Percentiles rank a stretch among this genome's conserved stretches.
These are phyloP conservation scores for Mycena kentingensis DNA, from an alignment of 768 basidiomycete genomes.

Conservation along the genomic window DNA sequence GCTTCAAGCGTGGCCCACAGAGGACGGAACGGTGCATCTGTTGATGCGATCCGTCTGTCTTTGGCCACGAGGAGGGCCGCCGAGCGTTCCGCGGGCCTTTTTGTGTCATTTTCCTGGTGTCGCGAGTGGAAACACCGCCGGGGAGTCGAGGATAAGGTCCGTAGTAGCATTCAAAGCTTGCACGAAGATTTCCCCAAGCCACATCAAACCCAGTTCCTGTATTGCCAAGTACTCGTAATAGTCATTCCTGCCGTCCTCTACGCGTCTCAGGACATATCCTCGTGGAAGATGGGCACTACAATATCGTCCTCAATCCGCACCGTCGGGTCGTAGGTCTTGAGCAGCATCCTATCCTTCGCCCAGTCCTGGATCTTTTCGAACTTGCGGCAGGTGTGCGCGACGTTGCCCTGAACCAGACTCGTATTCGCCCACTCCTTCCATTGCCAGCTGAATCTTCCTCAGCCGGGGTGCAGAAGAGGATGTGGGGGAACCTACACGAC, in stretches of 20 bases:
- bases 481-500: constrained; percentile 3
- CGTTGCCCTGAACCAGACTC: constrained; percentile 23
- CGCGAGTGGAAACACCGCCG: too few species aligned
- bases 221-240: not conserved
- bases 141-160: too few species aligned
- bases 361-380: constrained; percentile 32
- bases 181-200: too few species aligned
- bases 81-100: too few species aligned
- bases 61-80: too few species aligned
- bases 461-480: constrained; percentile 20
- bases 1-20: too few species aligned
- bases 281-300: constrained; percentile 9
- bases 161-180: too few species aligned
- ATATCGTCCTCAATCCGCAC: constrained; percentile 18
- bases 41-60: too few species aligned
- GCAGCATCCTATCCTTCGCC: constrained; percentile 22
- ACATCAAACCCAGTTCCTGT: too few species aligned
- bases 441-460: constrained; percentile 37
- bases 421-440: constrained; percentile 27
- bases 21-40: too few species aligned
- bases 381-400: constrained; percentile 31
- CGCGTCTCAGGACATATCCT: not conserved
- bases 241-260: not conserved
- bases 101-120: too few species aligned
- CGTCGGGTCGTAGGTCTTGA: not conserved